Percentiles rank a stretch among this genome's conserved stretches.
phyloP scores from a whole-genome alignment of 1,284 basidiomycete genomes.

The Erythrobasidium hasegawianum region DNA sequence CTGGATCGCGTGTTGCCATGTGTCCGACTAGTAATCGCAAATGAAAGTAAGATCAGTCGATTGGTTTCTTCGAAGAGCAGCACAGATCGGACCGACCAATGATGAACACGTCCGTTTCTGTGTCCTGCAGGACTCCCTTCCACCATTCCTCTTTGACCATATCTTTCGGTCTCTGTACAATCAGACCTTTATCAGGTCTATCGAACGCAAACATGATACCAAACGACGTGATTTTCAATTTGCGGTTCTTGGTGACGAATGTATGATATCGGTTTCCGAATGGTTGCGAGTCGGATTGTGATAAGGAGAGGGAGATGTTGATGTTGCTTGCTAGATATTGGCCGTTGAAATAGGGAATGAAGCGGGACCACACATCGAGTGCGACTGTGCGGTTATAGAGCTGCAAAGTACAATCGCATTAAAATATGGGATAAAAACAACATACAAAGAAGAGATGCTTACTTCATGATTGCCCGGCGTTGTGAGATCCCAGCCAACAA shows the following conservation, averaged over 20 bases:
- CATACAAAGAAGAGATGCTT: too few relatives aligned
- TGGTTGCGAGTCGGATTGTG: constrained; percentile 1
- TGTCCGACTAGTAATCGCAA: constrained; percentile 9
- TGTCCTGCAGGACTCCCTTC: constrained; percentile 37
- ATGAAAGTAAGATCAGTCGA: too few relatives aligned
- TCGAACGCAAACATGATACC: constrained; percentile 46
- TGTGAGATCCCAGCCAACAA: constrained; percentile 43
- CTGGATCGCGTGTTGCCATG: constrained; percentile 39
- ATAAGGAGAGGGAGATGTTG: constrained; percentile 36
- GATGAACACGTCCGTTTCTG: constrained; percentile 44
- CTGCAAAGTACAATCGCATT: too few relatives aligned
- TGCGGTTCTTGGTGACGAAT: constrained; percentile 43
- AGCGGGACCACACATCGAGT: constrained; percentile 37
- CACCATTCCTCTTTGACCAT: constrained; percentile 46
- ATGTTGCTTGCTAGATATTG: constrained; percentile 40
- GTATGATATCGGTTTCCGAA: constrained; percentile 42
- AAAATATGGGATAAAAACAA: too few relatives aligned
- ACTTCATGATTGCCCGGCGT: constrained; percentile 47
- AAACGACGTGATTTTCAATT: constrained; percentile 44
- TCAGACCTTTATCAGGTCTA: constrained; percentile 35
- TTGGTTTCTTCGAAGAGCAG: too few relatives aligned
- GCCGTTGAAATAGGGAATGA: constrained; percentile 37
- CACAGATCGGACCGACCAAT: constrained; percentile 34
- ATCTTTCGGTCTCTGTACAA: constrained; percentile 36
- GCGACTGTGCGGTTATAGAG: constrained; percentile 41